Base-by-base conservation (phyloP, 2,329 filamentous ascomycete genomes). In the Stachybotrys chartarum region DNA sequence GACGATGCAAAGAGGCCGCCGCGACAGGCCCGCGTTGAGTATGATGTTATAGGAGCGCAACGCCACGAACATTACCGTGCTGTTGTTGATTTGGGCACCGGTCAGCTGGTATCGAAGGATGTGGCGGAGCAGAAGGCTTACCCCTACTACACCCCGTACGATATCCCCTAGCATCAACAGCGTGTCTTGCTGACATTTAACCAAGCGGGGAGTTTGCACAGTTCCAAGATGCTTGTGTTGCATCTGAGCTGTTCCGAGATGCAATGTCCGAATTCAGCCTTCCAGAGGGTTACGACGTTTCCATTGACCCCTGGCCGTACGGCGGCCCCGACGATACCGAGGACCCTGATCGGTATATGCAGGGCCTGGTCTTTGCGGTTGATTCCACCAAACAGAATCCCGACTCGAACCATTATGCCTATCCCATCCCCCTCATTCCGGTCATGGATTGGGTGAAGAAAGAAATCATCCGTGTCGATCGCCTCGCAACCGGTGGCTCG, bases 261-360 rank as follows among this genome's bases (percentile, higher is more conserved):
- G 77, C 77, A 53, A 66, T 80, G 63, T 65, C 72, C 24, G 75
- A 79, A 60, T 76, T 80, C 53, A 61, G 64, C 5, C 50, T 52
- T 17, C 50, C 50, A 11, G 50, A 52, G 3, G 35, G 73, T 59
- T 76, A 76, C 54, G 60, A 63, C 51, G 59, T 77, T 53, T 70
- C 68, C 45, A 76, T 78, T 59, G 76, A 78, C 82, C 59, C 81
- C 0, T 91, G 87, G 87, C 89, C 88, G 47, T 91, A 90, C 58
- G 77, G 77, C 7, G 74, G 73, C 3, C 66, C 69, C 1, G 73
- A 75, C 55, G 64, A 63, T 5, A 70, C 73, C 5, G 72, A 75
- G 51, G 65, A 69, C 24, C 63, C 69, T 3, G 70, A 72, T 6
- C 72, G 76, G 16, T 73, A 72, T 54, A 77, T 81, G 73, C 76